Conservation (phyloP, 257 asterid genomes). For the Solanum paucissectum region DNA sequence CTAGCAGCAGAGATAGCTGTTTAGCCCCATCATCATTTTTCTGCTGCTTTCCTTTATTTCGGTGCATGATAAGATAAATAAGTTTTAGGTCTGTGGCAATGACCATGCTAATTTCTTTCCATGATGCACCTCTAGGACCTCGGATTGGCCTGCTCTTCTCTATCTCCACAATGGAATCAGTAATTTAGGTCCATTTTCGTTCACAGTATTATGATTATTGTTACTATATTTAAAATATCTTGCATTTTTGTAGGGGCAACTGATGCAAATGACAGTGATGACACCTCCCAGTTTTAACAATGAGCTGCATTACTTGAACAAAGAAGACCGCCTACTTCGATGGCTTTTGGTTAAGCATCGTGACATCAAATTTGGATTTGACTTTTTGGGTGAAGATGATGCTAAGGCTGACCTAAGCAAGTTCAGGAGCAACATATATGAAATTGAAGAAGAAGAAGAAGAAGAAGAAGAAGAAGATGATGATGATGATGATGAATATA, state of each 20-base stretch:
- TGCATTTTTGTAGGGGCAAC: conserved; percentile 29
- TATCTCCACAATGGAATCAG: neutral
- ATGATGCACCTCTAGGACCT: neutral
- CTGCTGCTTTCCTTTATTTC: neutral
- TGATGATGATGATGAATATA: neutral
- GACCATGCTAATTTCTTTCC: neutral
- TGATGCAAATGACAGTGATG: conserved; percentile 82
- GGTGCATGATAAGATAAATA: neutral
- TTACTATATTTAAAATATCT: neutral
- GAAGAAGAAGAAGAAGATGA: neutral
- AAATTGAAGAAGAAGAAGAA: neutral
- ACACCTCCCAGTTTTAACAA: conserved; percentile 68
- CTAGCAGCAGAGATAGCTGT: neutral
- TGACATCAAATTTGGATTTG: conserved; percentile 24
- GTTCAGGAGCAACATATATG: neutral
- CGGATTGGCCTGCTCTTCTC: neutral
- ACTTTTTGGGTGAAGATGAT: conserved; percentile 14
- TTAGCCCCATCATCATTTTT: neutral
- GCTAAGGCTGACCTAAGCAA: neutral
- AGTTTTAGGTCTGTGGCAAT: neutral
- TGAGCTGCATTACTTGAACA: conserved; percentile 70
- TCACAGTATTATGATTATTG: neutral
- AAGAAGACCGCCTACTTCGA: conserved; percentile 77
- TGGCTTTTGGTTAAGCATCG: conserved; percentile 79
- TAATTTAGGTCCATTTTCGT: neutral